phyloP scores from a whole-genome alignment of 2,329 filamentous ascomycete genomes.

The Fusarium dlaminii region DNA sequence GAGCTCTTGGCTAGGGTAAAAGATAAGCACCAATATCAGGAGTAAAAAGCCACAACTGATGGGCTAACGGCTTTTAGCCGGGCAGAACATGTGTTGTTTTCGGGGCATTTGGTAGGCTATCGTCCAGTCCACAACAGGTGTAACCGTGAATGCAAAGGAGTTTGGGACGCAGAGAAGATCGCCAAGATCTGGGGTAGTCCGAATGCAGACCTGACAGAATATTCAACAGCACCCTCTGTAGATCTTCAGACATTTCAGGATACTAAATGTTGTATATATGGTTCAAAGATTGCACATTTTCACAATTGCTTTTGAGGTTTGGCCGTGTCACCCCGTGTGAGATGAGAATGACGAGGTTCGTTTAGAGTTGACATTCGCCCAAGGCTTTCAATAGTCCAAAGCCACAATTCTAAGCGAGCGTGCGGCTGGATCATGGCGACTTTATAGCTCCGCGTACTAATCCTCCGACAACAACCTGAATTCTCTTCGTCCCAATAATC shows the following conservation, averaged over 20 bases:
- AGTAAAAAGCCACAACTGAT: background rate
- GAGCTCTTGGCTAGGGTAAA: background rate
- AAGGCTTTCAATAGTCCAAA: background rate
- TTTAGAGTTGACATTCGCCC: background rate
- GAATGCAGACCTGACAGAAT: background rate
- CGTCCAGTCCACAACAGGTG: background rate
- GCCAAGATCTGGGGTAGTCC: background rate
- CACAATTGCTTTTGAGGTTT: accelerated
- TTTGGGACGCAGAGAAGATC: background rate
- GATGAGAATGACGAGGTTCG: background rate
- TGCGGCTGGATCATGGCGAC: background rate
- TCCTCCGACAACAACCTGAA: background rate
- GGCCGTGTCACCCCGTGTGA: background rate
- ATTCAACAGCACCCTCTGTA: background rate
- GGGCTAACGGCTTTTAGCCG: background rate
- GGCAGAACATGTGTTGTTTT: background rate
- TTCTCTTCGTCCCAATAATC: background rate
- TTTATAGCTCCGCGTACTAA: background rate
- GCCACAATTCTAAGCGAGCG: background rate
- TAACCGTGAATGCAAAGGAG: background rate
- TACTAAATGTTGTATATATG: accelerated
- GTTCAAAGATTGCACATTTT: background rate
- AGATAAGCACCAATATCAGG: background rate
- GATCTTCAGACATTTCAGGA: accelerated
- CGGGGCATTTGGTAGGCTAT: background rate